phyloP scores from a whole-genome alignment of 768 basidiomycete genomes.

The Epithele typhae region DNA sequence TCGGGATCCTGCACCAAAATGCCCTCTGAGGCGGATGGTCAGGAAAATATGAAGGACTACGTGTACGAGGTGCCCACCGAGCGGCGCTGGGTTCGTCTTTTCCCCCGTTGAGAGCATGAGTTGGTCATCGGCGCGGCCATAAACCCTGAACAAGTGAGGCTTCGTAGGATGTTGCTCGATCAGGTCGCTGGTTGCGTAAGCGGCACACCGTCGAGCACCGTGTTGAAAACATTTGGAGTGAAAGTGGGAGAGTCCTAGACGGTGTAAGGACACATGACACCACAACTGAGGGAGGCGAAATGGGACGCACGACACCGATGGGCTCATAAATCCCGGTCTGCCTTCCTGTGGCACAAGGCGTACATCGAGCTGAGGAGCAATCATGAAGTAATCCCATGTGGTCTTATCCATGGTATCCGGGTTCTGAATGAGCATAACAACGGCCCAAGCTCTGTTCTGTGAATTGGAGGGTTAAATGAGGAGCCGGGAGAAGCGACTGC shows the following conservation, averaged over 20 bases:
- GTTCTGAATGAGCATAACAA: conserved; percentile 8
- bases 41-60: background rate
- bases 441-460: conserved; percentile 16
- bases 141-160: conserved; percentile 33
- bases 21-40: conserved; percentile 21
- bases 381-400: conserved; percentile 22
- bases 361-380: conserved; percentile 16
- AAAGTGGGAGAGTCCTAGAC: conserved; percentile 9
- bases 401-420: conserved; percentile 8
- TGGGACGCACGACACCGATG: conserved; percentile 13
- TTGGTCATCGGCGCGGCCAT: conserved; percentile 43
- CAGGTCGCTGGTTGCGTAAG: conserved; percentile 39
- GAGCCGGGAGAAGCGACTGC: background rate
- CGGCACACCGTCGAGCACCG: conserved; percentile 23
- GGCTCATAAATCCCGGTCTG: conserved; percentile 17
- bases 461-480: background rate
- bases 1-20: conserved; percentile 33
- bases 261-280: background rate
- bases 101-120: conserved; percentile 41
- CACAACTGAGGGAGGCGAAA: background rate
- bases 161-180: conserved; percentile 38
- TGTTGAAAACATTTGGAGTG: conserved; percentile 15
- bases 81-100: conserved; percentile 19
- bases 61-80: background rate
- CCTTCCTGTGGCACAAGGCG: conserved; percentile 11